Evolutionary conservation across 1,284 basidiomycete species (phyloP).

Genomic region (Leucoagaricus sp.): DNA sequence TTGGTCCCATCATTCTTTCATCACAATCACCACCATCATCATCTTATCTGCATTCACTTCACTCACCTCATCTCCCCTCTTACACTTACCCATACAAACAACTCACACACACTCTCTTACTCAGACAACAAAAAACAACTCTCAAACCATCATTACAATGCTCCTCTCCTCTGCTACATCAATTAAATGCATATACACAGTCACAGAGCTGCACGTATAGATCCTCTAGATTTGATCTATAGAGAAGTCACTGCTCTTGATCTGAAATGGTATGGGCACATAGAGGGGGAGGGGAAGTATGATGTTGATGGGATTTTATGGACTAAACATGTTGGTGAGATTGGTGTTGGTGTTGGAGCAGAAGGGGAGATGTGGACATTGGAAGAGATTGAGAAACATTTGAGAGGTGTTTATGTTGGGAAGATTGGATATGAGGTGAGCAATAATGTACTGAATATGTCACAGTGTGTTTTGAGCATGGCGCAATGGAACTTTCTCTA

Average conservation of each 20-base stretch:
- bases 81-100: neutral
- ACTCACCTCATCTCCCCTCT: neutral
- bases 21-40: neutral
- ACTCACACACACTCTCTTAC: neutral
- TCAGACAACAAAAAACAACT: constrained; percentile 77
- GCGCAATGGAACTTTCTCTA: neutral
- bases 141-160: constrained; percentile 73
- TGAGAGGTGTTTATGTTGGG: constrained; percentile 76
- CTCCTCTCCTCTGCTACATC: constrained; percentile 82
- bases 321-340: constrained; percentile 55
- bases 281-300: constrained; percentile 53
- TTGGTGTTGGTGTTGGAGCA: constrained; percentile 42
- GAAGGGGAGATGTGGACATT: constrained; percentile 65
- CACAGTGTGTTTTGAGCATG: neutral
- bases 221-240: constrained; percentile 84
- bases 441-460: constrained; percentile 2
- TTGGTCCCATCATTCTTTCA: no score
- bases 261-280: constrained; percentile 76
- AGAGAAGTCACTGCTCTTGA: constrained; percentile 84
- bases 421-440: constrained; percentile 79
- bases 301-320: constrained; percentile 82
- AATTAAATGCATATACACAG: constrained; percentile 83
- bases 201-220: constrained; percentile 80
- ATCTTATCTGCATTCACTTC: neutral
- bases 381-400: constrained; percentile 66